Base-by-base conservation (phyloP, 306 rosid genomes). In the Cercis canadensis region DNA sequence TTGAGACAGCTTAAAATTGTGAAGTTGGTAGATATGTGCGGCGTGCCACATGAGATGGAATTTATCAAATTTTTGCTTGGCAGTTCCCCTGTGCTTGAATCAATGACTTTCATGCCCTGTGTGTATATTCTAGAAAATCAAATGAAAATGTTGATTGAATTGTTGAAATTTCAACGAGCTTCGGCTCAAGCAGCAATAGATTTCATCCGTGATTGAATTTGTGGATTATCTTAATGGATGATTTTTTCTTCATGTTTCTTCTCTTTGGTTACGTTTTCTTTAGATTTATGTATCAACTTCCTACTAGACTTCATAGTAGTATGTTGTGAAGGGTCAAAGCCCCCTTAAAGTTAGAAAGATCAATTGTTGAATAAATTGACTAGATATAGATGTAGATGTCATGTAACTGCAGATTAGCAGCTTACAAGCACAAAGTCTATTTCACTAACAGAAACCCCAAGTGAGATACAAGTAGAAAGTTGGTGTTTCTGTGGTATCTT, bases 31-130 rank as follows among this genome's bases (percentile, higher is more conserved):
- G 96, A 89, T 51, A 84, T 89, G 88, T 84, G 91, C 29, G 90
- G 96, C 65, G 78, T 84, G 72, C 90, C 82, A 4, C 96, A 86
- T 18, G 99, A 91, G 73, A 83, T 89, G 92, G 92, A 81, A 69
- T 84, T 91, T 37, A 81, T 87, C 78, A 91, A 83, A 66, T 86
- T 81, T 83, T 81, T 94, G 84, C 88, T 94, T 65, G 75, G 73
- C 59, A 81, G 58, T 41, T 87, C 96, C 34, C 95, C 92, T 0
- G 80, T 80, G 69, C 92, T 94, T 3, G 96, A 91, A 81, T 79
- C 37, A 18, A 74, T 94, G 95, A 80, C 74, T 69, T 63, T 91
- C 52, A 43, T 10, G 46, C 90, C 96, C 13, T 83, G 84, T 80
- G 64, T 72, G 19, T 73, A 58, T 75, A 83, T 66, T 72, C 29